A percentile compares a stretch with the other conserved stretches of the same genome.
Conservation (phyloP, 805 yeast genomes). For the Yarrowia sp. region DNA sequence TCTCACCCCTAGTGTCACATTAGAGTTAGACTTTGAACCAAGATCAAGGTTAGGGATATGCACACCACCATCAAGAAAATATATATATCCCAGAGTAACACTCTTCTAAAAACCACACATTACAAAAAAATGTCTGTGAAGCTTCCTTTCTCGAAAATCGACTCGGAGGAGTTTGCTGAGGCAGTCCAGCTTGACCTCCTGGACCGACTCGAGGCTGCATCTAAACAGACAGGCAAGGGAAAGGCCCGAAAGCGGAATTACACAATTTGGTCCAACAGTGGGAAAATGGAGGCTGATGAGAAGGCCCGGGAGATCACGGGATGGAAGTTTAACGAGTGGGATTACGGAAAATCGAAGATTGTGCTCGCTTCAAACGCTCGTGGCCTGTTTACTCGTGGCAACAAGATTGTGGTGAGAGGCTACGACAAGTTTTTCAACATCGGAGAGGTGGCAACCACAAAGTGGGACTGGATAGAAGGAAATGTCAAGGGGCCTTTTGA, state of each 20-base stretch:
- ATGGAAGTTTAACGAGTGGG: constrained; percentile 95
- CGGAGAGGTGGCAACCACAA: constrained; percentile 65
- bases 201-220: constrained; percentile 1
- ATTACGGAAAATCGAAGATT: constrained; percentile 65
- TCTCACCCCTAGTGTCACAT: background rate
- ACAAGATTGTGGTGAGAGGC: constrained; percentile 76
- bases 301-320: constrained; percentile 44
- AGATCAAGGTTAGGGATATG: constrained; percentile 30
- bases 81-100: background rate
- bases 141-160: constrained; percentile 22
- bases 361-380: constrained; percentile 77
- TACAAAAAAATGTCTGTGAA: constrained; percentile 2
- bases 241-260: constrained; percentile 14
- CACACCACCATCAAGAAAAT: constrained; percentile 14
- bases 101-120: background rate
- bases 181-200: background rate
- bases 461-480: constrained; percentile 55
- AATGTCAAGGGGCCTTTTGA: constrained; percentile 77
- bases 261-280: constrained; percentile 12
- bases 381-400: constrained; percentile 66
- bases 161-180: constrained; percentile 9
- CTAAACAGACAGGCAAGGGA: constrained; percentile 9
- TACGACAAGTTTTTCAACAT: constrained; percentile 93
- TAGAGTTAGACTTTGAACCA: background rate
- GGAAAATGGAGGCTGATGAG: constrained; percentile 7